Conservation (phyloP, 768 basidiomycete species). For the Leccinellum rugosiceps region DNA sequence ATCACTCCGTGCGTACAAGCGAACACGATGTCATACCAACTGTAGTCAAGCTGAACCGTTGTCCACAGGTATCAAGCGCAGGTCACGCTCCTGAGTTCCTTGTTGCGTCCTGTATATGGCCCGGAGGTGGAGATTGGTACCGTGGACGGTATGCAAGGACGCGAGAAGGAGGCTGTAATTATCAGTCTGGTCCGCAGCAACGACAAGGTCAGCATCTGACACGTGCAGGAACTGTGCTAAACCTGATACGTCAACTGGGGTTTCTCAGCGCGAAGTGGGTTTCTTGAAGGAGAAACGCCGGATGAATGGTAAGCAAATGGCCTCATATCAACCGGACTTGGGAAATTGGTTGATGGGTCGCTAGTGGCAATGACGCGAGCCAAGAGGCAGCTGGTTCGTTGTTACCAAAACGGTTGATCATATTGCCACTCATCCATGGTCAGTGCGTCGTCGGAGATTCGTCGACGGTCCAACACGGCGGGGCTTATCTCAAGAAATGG, state of each 20-base stretch:
- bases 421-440: neutral
- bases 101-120: slow-evolving; percentile 71
- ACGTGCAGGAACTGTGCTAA: slow-evolving; percentile 7
- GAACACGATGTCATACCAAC: neutral
- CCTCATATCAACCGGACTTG: neutral
- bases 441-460: slow-evolving; percentile 95
- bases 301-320: slow-evolving; percentile 65
- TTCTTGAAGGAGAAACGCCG: slow-evolving; percentile 92
- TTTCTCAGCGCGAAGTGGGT: slow-evolving; percentile 75
- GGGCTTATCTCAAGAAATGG: slow-evolving; percentile 85
- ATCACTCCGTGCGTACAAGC: slow-evolving; percentile 70
- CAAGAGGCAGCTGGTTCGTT: slow-evolving; percentile 78
- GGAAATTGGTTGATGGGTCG: neutral
- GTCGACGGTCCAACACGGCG: slow-evolving; percentile 83
- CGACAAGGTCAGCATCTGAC: slow-evolving; percentile 49
- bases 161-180: slow-evolving; percentile 92
- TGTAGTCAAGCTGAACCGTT: neutral
- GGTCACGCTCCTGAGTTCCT: slow-evolving; percentile 75
- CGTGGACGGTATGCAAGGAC: slow-evolving; percentile 96
- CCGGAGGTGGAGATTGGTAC: slow-evolving; percentile 82
- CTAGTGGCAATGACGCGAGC: slow-evolving; percentile 91
- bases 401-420: neutral
- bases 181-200: slow-evolving; percentile 94
- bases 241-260: neutral
- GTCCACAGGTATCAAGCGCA: slow-evolving; percentile 82